Conservation (phyloP, 208 protist genomes). For the Trypanosoma caninum region DNA sequence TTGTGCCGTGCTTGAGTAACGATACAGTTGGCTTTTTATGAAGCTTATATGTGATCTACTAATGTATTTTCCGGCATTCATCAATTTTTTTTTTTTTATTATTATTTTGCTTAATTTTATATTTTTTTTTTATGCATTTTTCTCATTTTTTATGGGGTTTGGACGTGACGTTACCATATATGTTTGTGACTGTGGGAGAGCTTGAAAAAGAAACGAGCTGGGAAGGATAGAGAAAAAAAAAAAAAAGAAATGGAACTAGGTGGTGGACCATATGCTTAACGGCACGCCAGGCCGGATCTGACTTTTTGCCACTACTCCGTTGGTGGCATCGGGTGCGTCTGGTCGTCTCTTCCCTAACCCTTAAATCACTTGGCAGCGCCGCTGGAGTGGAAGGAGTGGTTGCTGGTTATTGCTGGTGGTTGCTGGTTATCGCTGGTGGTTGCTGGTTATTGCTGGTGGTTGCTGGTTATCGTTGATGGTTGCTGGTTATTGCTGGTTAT, state of each 20-base stretch:
- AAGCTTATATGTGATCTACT: not conserved
- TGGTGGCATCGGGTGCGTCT: not conserved
- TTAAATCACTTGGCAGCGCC: slow-evolving; percentile 11
- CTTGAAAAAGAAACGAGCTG: too few species aligned
- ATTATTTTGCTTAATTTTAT: not conserved
- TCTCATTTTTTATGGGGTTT: not conserved
- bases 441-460: too few species aligned
- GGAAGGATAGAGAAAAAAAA: not conserved
- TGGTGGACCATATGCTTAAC: not conserved
- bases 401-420: too few species aligned
- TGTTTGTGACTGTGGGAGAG: too few species aligned
- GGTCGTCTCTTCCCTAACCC: slow-evolving; percentile 22
- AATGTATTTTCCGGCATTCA: not conserved
- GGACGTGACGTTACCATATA: too few species aligned
- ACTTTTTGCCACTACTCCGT: not conserved
- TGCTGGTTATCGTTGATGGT: too few species aligned
- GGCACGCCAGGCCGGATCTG: slow-evolving; percentile 16
- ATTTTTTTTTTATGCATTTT: not conserved
- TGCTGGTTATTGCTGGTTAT: too few species aligned
- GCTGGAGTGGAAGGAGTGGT: too few species aligned
- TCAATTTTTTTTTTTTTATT: slow-evolving; percentile 6
- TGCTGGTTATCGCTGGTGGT: too few species aligned
- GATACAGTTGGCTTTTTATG: not conserved
- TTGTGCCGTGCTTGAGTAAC: not conserved
- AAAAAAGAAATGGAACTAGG: not conserved